Evolutionary conservation across 495 filamentous ascomycete genomes (phyloP), one percentile per base, ranked within the genome.

Genomic region (Penicillium mononematosum): DNA sequence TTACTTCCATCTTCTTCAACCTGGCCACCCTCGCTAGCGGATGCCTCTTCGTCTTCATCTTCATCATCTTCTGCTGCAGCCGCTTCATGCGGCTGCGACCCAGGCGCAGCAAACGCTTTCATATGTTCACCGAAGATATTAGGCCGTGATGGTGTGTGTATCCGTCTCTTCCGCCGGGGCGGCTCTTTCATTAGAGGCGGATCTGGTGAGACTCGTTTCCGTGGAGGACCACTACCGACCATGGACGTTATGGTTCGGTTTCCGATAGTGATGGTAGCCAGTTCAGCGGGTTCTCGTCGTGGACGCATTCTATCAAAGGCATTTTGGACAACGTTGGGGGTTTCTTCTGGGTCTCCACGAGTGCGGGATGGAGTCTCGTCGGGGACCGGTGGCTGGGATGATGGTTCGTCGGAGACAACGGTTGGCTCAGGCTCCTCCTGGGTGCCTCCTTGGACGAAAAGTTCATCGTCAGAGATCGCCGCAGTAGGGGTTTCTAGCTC

Each of bases 251-350:
- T 85, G 1, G 90, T 91, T 39, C 83, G 84, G 51, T 88, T 81
- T 4, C 91, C 93, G 52, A 98, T 88, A 0, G 91, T 96, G 31
- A 98, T 94, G 3, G 90, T 96, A 31, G 93, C 92, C 48, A 86
- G 76, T 66, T 91, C 88, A n/a, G 81, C 76, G 6, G 82, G 80
- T 11, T 77, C 68, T 32, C 89, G 83, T 61, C 84, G 85, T 2
- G 84, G 78, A 2, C 85, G 80, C 82, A 88, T 88, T 12, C 82
- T 77, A 67, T 87, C 83, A 54, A 87, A 88, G 10, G 85, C 85
- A 60, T 78, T 85, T 51, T 85, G 82, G 22, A 88, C 68, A 1
- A 79, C 60, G 54, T 82, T 81, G 12, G 81, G 76, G 0, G 64
- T 67, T 48, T 72, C 66, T 36, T 58, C 51, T 6, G 62, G 31